Evolutionary conservation across 2,329 filamentous ascomycete species (phyloP), one percentile per base, ranked within the genome.

Genomic region (Aspergillus fijiensis): DNA sequence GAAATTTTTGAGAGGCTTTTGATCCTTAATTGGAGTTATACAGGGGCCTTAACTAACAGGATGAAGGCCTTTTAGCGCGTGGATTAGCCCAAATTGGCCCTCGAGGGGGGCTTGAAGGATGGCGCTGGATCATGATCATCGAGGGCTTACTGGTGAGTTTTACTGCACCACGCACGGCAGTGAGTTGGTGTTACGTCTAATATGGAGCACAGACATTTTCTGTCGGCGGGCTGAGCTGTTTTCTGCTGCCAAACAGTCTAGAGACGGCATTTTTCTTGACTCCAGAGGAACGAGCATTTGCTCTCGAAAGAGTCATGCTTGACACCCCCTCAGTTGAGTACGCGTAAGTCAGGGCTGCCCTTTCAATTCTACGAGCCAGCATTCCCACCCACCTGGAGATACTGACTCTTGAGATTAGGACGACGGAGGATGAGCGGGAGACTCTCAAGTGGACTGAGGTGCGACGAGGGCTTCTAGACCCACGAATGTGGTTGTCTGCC

Each of bases 51-150:
- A n/a, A 25, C 33, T 45, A 3, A 51, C 45, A 55, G 14, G 27
- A 14, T 21, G 9, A 61, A 73, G 80, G 84, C 5, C 78, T 89
- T 0, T 77, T 89, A 6, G 87, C 87, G 7, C 80, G 85, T 10
- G 87, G 85, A 0, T 75, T 89, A 5, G 82, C 83, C 0, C 80
- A 83, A n/a, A 87, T 89, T 59, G 85, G 81, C 0, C 79, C 80
- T 0, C 72, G 77, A 4, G 84, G 82, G 16, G 82, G 82, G 0
- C 74, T 86, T 4, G 81, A 80, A 60, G 81, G 80, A 3, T 88
- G 85, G 85, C 77, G 85, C 31, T 88, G 84, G 84, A 87, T 88
- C 16, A 84, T 88, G 59, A 82, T 87, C 51, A 79, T 87, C 7
- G 86, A 87, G 66, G 85, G 86, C 0, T 68, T 76, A 14, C 55